Base-by-base conservation (phyloP, 2,329 filamentous ascomycete genomes). In the Didymella exigua region DNA sequence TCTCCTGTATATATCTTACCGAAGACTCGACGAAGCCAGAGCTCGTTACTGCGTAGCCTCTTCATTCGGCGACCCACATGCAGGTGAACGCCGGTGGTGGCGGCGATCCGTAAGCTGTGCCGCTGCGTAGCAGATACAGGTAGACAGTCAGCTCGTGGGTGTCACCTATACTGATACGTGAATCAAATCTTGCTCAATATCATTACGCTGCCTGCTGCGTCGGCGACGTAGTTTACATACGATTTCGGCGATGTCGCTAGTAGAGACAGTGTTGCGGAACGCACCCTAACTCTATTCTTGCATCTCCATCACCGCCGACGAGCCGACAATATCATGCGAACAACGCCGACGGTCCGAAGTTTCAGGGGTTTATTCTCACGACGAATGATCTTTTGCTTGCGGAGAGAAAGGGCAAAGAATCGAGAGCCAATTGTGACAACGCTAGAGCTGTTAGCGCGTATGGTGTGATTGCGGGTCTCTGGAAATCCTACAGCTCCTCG, bases 381-480 rank as follows among this genome's bases (percentile, higher is more conserved):
- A 31, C 46, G 42, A 46, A 50, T 37, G 29, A 37, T 55, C 36
- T 18, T 47, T 47, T 50, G 52, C 50, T 55, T 46, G 42, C 52
- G 36, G 34, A 41, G 41, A 45, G 29, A 26, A 8, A 5, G 41
- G 37, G n/a, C 46, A 34, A 24, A 11, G 19, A 37, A 33, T 36
- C 18, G 13, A 42, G 40, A 46, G 33, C 46, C 47, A 41, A 37
- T 42, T 42, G 52, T 41, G 47, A 24, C 41, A 30, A 47, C 52
- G 52, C 46, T 55, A 55, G 14, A 27, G 5, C 3, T 8, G 24
- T 19, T 55, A 55, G 52, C 52, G 52, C 30, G 41, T 47, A 55
- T 46, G 52, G 41, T 33, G 52, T 55, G 52, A 55, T 55, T 36
- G 52, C 38, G 46, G 44, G 51, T 49, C 26, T 55, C 42, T n/a